Evolutionary conservation across 805 yeast genomes (phyloP), one percentile per base, ranked within the genome.

Genomic region (Candida michaelii): DNA sequence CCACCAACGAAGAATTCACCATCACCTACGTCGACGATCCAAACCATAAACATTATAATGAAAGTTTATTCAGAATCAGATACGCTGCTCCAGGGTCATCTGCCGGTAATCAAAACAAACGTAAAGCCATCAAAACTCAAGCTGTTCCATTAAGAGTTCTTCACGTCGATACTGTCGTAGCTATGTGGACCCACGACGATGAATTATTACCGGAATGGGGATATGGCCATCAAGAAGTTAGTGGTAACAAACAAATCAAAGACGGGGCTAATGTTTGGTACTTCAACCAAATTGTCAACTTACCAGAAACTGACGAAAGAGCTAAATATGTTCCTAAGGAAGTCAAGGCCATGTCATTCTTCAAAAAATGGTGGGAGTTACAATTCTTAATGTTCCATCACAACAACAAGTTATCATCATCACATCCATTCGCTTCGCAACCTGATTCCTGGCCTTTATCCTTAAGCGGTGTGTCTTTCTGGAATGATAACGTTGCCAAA

Each of bases 1-100:
- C 97, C 43, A 86, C 96, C n/a, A 86, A 90, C 56, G 96, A 89
- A 66, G 99, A 93, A 68, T 85, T 93, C 54, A 85, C 93, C 2
- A 81, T 95, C 33, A 82, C 82, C 12, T 60, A 73, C 35, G 72
- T 69, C 23, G 95, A 86, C 40, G 72, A 63, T 10, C 86, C 86
- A 5, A 63, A 64, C 1, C 71, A 80, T 51, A 40, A 46, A 37
- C 44, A 45, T 10, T 83, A 66, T 63, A 79, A 86, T 52, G 87
- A 85, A 55, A 89, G 97, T 1, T 62, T 89, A 54, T 90, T 90
- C 69, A 82, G 81, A 53, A 65, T 89, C 45, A 83, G 85, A 49
- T 77, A 83, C 24, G 58, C 62, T 25, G 57, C 56, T 21, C 53
- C 60, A 6, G 58, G 63, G 10, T 49, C 56, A 16, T 39, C 51